These are phyloP conservation scores for Rubus idaeus DNA, from an alignment of 306 rosid species.

Conservation along the genomic window DNA sequence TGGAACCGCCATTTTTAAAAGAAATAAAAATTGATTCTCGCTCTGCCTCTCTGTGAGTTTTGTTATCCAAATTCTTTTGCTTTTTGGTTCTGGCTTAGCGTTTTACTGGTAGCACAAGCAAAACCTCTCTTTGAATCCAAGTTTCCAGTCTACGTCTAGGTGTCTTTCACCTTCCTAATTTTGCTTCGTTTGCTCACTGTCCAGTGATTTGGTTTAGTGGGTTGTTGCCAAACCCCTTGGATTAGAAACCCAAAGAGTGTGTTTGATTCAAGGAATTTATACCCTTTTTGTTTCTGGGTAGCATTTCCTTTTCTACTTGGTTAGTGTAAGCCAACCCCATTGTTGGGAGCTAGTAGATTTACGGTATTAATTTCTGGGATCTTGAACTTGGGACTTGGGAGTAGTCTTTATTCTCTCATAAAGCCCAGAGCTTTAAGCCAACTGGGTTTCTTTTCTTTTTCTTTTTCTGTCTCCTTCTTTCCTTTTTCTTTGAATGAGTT, in stretches of 20 bases:
- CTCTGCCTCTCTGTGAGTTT: constrained; percentile 18
- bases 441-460: constrained; percentile 23
- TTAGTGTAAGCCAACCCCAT: constrained; percentile 28
- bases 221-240: constrained; percentile 44
- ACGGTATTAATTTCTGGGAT: constrained; percentile 32
- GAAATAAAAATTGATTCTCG: neutral
- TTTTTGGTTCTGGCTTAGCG: neutral
- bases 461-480: constrained; percentile 6
- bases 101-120: constrained; percentile 17
- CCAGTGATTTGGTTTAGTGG: constrained; percentile 30
- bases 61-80: constrained; percentile 16
- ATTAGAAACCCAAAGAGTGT: constrained; percentile 22
- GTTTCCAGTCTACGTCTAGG: constrained; percentile 35
- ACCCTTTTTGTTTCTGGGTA: constrained; percentile 26
- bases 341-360: constrained; percentile 14
- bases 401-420: constrained; percentile 23
- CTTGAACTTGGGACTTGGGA: constrained; percentile 18
- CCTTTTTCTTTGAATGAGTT: constrained; percentile 39
- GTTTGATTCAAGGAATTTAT: constrained; percentile 2
- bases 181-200: constrained; percentile 28
- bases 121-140: constrained; percentile 71
- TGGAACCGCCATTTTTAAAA: constrained; percentile 30
- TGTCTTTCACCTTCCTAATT: constrained; percentile 13
- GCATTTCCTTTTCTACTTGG: constrained; percentile 22
- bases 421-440: constrained; percentile 17